Evolutionary conservation across 2,329 filamentous ascomycete genomes (phyloP).

Genomic region (Huntiella moniliformis): DNA sequence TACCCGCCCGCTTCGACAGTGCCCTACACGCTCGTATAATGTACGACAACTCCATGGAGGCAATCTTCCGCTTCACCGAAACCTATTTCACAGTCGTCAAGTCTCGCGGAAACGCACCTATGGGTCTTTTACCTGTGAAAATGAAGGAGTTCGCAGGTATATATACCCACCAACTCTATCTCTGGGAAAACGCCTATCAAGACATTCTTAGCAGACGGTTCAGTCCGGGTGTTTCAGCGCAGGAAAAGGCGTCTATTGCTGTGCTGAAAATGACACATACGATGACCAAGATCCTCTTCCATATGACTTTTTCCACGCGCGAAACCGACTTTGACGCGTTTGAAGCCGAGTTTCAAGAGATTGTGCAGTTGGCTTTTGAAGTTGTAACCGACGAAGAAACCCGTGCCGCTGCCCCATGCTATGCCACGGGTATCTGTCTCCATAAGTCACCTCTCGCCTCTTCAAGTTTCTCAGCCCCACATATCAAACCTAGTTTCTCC

Average conservation of each 20-base stretch:
- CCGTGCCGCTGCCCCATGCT: slow-evolving; percentile 27
- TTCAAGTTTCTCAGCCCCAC: slow-evolving; percentile 25
- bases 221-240: slow-evolving; percentile 28
- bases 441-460: slow-evolving; percentile 22
- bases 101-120: slow-evolving; percentile 29
- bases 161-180: slow-evolving; percentile 31
- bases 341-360: slow-evolving; percentile 30
- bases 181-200: slow-evolving; percentile 38
- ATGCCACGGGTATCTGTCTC: slow-evolving; percentile 24
- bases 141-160: slow-evolving; percentile 28
- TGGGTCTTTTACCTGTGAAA: slow-evolving; percentile 31
- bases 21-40: slow-evolving; percentile 35
- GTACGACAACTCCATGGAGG: slow-evolving; percentile 37
- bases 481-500: slow-evolving; percentile 44
- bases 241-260: slow-evolving; percentile 40
- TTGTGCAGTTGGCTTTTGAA: slow-evolving; percentile 39
- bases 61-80: slow-evolving; percentile 40
- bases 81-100: slow-evolving; percentile 24
- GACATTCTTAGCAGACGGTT: slow-evolving; percentile 32
- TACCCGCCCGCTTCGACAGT: slow-evolving; percentile 28
- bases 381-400: slow-evolving; percentile 40
- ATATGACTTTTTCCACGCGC: slow-evolving; percentile 40
- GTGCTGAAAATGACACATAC: slow-evolving; percentile 44
- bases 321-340: slow-evolving; percentile 41
- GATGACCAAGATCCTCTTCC: slow-evolving; percentile 36